Conservation (phyloP, 169 alveolate genomes). For the Hepatocystis sp. region DNA sequence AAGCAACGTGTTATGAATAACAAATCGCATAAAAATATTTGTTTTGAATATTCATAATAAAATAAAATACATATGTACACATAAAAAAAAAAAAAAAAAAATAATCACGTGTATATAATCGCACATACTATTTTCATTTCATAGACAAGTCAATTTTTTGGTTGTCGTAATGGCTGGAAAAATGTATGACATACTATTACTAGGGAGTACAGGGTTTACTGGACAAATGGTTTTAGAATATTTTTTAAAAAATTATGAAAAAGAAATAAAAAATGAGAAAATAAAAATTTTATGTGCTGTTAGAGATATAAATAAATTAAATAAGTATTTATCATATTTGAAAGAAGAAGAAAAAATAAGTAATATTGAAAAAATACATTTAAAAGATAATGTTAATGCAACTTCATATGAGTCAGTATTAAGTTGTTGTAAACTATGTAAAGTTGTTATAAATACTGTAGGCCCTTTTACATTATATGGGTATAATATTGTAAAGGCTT, state of each 20-base stretch:
- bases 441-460: constrained; percentile 43
- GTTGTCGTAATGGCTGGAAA: too few relatives aligned
- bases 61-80: too few relatives aligned
- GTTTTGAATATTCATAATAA: too few relatives aligned
- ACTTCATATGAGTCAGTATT: constrained; percentile 22
- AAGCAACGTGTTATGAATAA: too few relatives aligned
- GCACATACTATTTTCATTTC: too few relatives aligned
- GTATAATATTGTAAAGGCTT: constrained; percentile 54
- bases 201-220: constrained; percentile 69
- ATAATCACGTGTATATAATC: too few relatives aligned
- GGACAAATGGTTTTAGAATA: constrained; percentile 75
- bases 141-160: too few relatives aligned
- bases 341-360: constrained; percentile 12
- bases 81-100: too few relatives aligned
- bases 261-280: constrained; percentile 17
- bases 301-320: constrained; percentile 20
- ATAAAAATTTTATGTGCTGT: constrained; percentile 51
- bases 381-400: constrained; percentile 43
- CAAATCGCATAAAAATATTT: too few relatives aligned
- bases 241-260: constrained; percentile 34
- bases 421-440: constrained; percentile 28
- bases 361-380: constrained; percentile 22
- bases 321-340: constrained; percentile 4
- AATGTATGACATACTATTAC: constrained; percentile 52
- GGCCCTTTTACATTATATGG: constrained; percentile 70